Conservation (phyloP, 805 yeast species). For the Candida michaelii region DNA sequence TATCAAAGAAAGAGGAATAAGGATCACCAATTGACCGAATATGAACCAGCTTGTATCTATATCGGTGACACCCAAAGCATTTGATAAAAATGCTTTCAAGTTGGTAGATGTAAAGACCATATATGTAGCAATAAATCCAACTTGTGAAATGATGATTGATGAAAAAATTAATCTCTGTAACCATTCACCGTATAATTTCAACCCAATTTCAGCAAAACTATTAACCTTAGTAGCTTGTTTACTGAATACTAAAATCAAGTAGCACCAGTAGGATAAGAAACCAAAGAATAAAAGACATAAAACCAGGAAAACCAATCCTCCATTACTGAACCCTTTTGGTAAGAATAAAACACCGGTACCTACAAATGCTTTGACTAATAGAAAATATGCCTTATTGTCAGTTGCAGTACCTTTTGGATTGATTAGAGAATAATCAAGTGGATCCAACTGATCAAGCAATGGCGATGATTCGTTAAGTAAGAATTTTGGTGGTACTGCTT, state of each 20-base stretch:
- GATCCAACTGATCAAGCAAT: constrained; percentile 15
- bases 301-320: constrained; percentile 65
- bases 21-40: constrained; percentile 52
- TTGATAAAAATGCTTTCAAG: constrained; percentile 57
- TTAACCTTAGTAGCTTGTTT: constrained; percentile 62
- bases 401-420: constrained; percentile 64
- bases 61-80: constrained; percentile 44
- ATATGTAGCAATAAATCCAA: constrained; percentile 81
- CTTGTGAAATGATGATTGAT: constrained; percentile 68
- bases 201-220: constrained; percentile 80
- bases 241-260: constrained; percentile 59
- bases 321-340: constrained; percentile 70
- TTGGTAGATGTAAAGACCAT: constrained; percentile 78
- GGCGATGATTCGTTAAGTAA: constrained; percentile 40
- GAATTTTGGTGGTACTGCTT: constrained; percentile 19
- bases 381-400: constrained; percentile 67
- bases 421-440: constrained; percentile 17
- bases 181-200: constrained; percentile 59
- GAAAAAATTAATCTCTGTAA: constrained; percentile 61
- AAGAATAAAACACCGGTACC: constrained; percentile 76
- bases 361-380: constrained; percentile 70
- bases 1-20: constrained; percentile 68
- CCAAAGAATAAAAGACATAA: constrained; percentile 59
- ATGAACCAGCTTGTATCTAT: constrained; percentile 50
- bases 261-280: constrained; percentile 74